Conservation (phyloP, 805 yeast genomes). For the Monosporozyma aerobia region DNA sequence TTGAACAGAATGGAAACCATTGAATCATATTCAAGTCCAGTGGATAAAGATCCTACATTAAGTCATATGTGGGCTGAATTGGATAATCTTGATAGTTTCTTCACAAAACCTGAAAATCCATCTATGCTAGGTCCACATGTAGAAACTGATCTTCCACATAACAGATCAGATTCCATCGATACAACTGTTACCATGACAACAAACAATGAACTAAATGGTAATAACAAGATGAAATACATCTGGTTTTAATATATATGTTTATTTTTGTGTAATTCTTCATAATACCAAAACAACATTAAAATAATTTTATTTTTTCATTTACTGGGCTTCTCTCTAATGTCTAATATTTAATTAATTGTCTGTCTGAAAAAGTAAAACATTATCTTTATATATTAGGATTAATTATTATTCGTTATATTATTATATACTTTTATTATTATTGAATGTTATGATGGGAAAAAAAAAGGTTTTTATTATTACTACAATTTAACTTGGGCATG, state of each 20-base stretch:
- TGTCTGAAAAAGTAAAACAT: background rate
- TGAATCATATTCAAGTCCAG: slow-evolving; percentile 33
- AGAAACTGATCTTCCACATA: slow-evolving; percentile 24
- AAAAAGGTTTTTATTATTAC: background rate
- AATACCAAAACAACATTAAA: too few relatives aligned
- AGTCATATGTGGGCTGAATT: slow-evolving; percentile 90
- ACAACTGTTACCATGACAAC: slow-evolving; percentile 38
- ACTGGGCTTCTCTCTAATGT: too few relatives aligned
- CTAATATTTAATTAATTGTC: too few relatives aligned
- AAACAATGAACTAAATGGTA: background rate
- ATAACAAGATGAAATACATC: background rate
- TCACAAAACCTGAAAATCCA: slow-evolving; percentile 46
- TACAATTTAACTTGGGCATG: background rate
- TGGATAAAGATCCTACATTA: slow-evolving; percentile 62
- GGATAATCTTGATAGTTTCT: slow-evolving; percentile 81
- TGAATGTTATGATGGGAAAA: background rate
- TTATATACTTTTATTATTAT: background rate
- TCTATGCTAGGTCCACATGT: slow-evolving; percentile 3
- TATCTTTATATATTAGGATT: background rate
- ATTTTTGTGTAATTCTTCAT: background rate
- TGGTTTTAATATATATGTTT: background rate
- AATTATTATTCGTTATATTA: background rate
- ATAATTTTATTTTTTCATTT: too few relatives aligned
- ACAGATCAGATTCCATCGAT: slow-evolving; percentile 45
- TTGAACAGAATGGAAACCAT: slow-evolving; percentile 20